These are phyloP conservation scores for Backusella macrospora DNA, from an alignment of 192 early-diverging fungal species.

Conservation along the genomic window DNA sequence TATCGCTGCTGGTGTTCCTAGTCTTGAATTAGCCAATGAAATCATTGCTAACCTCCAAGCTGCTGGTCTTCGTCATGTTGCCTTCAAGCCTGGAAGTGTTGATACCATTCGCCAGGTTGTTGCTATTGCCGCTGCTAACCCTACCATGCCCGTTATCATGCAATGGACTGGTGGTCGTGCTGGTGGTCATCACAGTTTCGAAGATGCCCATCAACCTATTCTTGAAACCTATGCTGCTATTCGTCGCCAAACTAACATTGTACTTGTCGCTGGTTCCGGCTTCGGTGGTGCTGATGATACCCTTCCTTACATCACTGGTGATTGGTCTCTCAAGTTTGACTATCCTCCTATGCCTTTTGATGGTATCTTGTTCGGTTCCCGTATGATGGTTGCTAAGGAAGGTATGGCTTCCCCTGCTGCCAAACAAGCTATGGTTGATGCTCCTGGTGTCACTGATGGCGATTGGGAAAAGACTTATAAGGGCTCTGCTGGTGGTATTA, in stretches of 20 bases:
- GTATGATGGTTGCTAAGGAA: constrained; percentile 94
- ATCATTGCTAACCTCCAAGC: constrained; percentile 73
- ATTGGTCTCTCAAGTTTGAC: constrained; percentile 82
- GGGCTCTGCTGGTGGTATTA: constrained; percentile 75
- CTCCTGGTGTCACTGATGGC: constrained; percentile 77
- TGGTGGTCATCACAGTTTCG: constrained; percentile 96
- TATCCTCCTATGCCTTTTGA: constrained; percentile 95
- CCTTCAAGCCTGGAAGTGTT: constrained; percentile 83
- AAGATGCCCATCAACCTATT: constrained; percentile 93
- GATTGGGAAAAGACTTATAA: constrained; percentile 88
- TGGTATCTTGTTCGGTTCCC: constrained; percentile 94
- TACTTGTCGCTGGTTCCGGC: constrained; percentile 88
- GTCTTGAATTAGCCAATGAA: constrained; percentile 81
- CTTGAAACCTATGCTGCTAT: constrained; percentile 86
- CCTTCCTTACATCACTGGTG: constrained; percentile 89
- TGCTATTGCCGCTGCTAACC: constrained; percentile 79
- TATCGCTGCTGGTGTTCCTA: constrained; percentile 92
- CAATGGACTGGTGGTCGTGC: constrained; percentile 98
- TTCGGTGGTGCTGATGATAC: constrained; percentile 89
- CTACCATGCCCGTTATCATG: constrained; percentile 83
- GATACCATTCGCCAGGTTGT: constrained; percentile 78
- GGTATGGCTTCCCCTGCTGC: constrained; percentile 72
- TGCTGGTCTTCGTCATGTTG: constrained; percentile 79
- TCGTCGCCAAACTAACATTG: constrained; percentile 77
- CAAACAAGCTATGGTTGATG: constrained; percentile 86